Conservation (phyloP, 345 rosid species). For the Turnera subulata region DNA sequence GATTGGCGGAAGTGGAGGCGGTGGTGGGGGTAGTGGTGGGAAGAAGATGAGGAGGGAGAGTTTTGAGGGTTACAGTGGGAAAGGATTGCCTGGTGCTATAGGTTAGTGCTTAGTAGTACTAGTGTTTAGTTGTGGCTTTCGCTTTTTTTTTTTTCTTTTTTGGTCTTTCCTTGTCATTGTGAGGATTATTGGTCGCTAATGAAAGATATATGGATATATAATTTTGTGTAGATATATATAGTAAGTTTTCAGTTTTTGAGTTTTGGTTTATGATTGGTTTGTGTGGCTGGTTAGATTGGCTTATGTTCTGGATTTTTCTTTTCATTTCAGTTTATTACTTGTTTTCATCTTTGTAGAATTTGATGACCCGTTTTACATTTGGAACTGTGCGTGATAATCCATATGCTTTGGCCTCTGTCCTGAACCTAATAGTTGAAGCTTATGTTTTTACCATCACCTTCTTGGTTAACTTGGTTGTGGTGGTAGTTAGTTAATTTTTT, state of each 20-base stretch:
- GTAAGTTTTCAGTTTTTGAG: not conserved
- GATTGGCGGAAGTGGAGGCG: constrained; percentile 15
- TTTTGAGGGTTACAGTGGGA: constrained; percentile 52
- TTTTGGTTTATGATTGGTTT: not conserved
- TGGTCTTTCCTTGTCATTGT: too few species aligned
- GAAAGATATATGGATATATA: not conserved
- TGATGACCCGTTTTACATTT: too few species aligned
- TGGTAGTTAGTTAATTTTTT: too few species aligned
- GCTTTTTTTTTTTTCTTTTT: not conserved
- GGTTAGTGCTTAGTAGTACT: constrained; percentile 31
- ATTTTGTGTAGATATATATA: not conserved
- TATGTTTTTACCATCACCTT: too few species aligned
- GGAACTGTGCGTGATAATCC: too few species aligned
- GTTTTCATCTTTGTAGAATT: too few species aligned
- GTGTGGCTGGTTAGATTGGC: too few species aligned
- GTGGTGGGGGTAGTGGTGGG: constrained; percentile 47
- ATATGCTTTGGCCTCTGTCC: too few species aligned
- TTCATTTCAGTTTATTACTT: not conserved
- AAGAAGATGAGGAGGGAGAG: constrained; percentile 82
- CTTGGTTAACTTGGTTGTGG: too few species aligned
- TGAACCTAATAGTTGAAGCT: too few species aligned
- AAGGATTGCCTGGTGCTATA: constrained; percentile 41
- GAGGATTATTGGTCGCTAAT: not conserved
- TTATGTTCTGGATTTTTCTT: too few species aligned
- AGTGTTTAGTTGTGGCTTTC: not conserved